Evolutionary conservation across 768 basidiomycete species (phyloP), one percentile per base, ranked within the genome.

Genomic region (Mycena epipterygia): DNA sequence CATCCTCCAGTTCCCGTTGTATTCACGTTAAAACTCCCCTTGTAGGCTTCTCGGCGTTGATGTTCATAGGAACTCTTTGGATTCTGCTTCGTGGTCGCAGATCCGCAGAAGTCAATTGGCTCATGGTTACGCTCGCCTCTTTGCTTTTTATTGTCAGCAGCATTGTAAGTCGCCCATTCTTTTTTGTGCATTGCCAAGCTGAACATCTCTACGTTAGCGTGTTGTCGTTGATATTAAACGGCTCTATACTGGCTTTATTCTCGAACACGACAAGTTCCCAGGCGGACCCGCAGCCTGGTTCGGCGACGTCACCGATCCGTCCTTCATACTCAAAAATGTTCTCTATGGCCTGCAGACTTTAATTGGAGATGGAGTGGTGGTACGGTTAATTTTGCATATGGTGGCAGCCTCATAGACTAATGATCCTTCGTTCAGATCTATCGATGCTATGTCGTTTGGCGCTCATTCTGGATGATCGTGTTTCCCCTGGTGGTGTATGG

Each of bases 1-100:
- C n/a, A n/a, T n/a, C n/a, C n/a, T n/a, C 14, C 21, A 6, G 14
- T n/a, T 25, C 23, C n/a, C 5, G 44, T 13, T 46, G 67, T 48
- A 17, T 21, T 42, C 14, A 41, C 2, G 27, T 21, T n/a, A 23
- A n/a, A n/a, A n/a, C n/a, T n/a, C n/a, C n/a, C n/a, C n/a, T n/a
- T n/a, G n/a, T 35, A 82, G 81, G 81, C 0, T 79, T 81, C 59
- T 82, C 80, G 12, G 39, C 81, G 41, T 64, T 81, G 46, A 81
- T 82, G 81, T 82, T 80, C 63, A 70, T 74, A 11, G 73, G 72
- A 7, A 78, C 79, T 2, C 48, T 82, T 17, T 78, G 77, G 73
- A 73, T 65, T 0, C 29, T 82, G 25, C 57, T 64, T 14, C 63
- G 55, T 48, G 61, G 57, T 21, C 67, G 33, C 16, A 42, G 68